A percentile compares a stretch with the other conserved stretches of the same genome.
Evolutionary conservation across 805 yeast genomes (phyloP).

Genomic region (Sungouiella thailandica): DNA sequence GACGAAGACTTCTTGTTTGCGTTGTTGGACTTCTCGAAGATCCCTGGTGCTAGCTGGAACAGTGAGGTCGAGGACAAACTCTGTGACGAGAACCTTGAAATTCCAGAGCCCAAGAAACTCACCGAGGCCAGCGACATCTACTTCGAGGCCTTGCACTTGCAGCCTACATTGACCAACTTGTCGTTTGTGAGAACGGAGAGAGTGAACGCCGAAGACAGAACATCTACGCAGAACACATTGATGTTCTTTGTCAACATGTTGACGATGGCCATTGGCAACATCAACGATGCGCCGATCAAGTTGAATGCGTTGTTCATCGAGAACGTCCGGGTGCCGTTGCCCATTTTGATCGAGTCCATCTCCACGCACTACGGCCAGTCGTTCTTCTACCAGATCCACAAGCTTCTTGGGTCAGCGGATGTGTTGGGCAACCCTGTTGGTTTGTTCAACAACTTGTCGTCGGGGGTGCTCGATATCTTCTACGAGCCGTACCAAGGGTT

Average conservation of each 20-base stretch:
- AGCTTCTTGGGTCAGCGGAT: constrained; percentile 93
- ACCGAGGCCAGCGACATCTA: constrained; percentile 69
- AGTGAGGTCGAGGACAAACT: constrained; percentile 39
- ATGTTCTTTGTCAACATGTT: constrained; percentile 77
- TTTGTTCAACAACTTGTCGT: constrained; percentile 82
- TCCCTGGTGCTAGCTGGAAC: constrained; percentile 82
- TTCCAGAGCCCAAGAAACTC: constrained; percentile 65
- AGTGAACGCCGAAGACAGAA: constrained; percentile 59
- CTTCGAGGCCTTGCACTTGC: constrained; percentile 88
- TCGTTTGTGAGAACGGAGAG: constrained; percentile 90
- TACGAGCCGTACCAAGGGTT: constrained; percentile 97
- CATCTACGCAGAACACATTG: constrained; percentile 56
- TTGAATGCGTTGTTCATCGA: constrained; percentile 84
- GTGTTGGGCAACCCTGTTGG: constrained; percentile 97
- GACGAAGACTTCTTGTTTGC: constrained; percentile 92
- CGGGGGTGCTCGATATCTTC: constrained; percentile 94
- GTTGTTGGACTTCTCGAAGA: constrained; percentile 68
- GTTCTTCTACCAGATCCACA: constrained; percentile 85
- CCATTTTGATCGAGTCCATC: constrained; percentile 63
- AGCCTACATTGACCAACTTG: constrained; percentile 82
- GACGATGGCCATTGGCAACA: constrained; percentile 96
- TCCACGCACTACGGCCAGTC: constrained; percentile 88
- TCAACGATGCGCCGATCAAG: constrained; percentile 93
- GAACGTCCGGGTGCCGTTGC: constrained; percentile 82
- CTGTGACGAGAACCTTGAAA: constrained; percentile 55